These are phyloP conservation scores for Ophiostoma angusticollis DNA, from an alignment of 2,329 filamentous ascomycete species.

Conservation along the genomic window DNA sequence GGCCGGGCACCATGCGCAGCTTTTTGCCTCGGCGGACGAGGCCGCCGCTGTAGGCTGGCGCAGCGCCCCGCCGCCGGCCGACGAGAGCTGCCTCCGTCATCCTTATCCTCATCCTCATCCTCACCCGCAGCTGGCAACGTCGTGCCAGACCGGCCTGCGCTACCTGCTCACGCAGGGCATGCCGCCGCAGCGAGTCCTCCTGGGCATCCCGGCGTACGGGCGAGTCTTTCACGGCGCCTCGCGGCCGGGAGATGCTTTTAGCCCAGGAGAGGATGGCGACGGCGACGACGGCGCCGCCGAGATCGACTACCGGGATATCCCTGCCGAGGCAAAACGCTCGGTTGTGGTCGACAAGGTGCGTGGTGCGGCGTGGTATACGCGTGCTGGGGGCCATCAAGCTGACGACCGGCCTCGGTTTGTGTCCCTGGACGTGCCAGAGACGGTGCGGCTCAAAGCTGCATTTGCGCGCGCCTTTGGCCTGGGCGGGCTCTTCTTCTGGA, in stretches of 20 bases:
- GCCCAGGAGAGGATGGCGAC: background rate
- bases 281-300: slow-evolving; percentile 26
- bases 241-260: slow-evolving; percentile 39
- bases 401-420: slow-evolving; percentile 38
- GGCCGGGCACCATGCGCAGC: slow-evolving; percentile 52
- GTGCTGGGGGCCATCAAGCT: slow-evolving; percentile 7
- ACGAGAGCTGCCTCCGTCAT: background rate
- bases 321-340: slow-evolving; percentile 17
- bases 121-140: slow-evolving; percentile 23
- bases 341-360: slow-evolving; percentile 14
- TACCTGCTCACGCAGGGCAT: slow-evolving; percentile 43
- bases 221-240: slow-evolving; percentile 44
- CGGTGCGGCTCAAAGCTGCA: slow-evolving; percentile 47
- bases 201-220: slow-evolving; percentile 52
- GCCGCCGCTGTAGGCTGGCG: background rate
- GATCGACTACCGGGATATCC: slow-evolving; percentile 51
- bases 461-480: slow-evolving; percentile 42
- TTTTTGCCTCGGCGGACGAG: slow-evolving; percentile 29
- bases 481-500: slow-evolving; percentile 58
- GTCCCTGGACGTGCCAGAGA: slow-evolving; percentile 50
- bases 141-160: slow-evolving; percentile 41
- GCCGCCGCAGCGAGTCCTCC: slow-evolving; percentile 42
- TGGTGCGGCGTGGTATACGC: slow-evolving; percentile 45
- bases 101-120: background rate
- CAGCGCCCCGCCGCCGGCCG: too few species aligned